phyloP scores from a whole-genome alignment of 1,139 yeast species.

The Lipomyces yarrowii region DNA sequence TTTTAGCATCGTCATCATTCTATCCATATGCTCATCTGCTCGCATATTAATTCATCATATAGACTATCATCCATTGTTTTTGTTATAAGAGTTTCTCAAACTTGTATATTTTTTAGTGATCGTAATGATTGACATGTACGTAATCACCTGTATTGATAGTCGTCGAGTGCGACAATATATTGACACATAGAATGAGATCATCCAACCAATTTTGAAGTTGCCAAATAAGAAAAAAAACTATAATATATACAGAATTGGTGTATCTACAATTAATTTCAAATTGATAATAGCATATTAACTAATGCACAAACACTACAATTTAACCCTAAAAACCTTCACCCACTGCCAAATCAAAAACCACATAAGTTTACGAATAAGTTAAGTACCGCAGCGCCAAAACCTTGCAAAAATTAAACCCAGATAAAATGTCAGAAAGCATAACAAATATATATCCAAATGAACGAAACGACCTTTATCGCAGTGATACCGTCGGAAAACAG shows the following conservation, averaged over 20 bases:
- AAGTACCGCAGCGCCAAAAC: background rate
- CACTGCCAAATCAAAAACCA: background rate
- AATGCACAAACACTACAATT: background rate
- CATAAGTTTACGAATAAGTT: background rate
- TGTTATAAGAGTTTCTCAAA: background rate
- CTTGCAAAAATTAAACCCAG: conserved; percentile 1
- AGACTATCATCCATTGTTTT: too few species aligned
- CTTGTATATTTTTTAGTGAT: background rate
- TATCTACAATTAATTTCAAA: background rate
- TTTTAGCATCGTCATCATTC: too few species aligned
- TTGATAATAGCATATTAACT: background rate
- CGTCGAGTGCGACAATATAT: too few species aligned
- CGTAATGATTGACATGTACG: background rate
- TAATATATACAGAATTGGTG: background rate
- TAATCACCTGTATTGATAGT: background rate
- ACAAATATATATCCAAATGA: background rate
- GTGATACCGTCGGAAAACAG: conserved; percentile 19
- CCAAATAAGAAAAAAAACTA: background rate
- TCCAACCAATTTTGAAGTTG: background rate
- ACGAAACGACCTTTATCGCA: conserved; percentile 8
- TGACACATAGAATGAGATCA: background rate
- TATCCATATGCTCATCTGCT: too few species aligned
- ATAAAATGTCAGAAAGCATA: background rate
- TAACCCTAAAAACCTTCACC: background rate
- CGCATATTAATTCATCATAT: too few species aligned